A percentile compares a stretch with the other conserved stretches of the same genome.
phyloP scores from a whole-genome alignment of 495 filamentous ascomycete species.

The Penicillium robsamsonii region DNA sequence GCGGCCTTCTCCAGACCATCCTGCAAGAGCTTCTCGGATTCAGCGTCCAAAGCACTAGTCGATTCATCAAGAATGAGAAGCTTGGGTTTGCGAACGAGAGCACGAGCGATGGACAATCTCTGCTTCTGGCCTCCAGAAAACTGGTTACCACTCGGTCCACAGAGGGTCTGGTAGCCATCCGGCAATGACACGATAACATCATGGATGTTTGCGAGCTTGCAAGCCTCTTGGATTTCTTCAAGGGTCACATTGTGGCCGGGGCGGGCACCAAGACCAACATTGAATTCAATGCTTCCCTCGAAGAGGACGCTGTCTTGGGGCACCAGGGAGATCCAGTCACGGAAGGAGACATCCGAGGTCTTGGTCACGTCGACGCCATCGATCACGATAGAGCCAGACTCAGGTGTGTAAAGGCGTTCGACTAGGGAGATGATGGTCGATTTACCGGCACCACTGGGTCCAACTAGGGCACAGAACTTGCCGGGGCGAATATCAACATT shows the following conservation, averaged over 20 bases:
- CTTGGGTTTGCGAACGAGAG: constrained; percentile 67
- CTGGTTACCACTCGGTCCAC: constrained; percentile 59
- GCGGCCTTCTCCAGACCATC: constrained; percentile 62
- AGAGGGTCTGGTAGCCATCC: constrained; percentile 62
- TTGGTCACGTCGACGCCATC: constrained; percentile 44
- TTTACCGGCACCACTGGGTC: constrained; percentile 58
- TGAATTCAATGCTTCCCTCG: constrained; percentile 53
- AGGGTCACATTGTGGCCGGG: constrained; percentile 39
- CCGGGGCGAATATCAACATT: constrained; percentile 52
- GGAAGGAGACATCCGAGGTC: constrained; percentile 36
- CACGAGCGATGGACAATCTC: constrained; percentile 70
- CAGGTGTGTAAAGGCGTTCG: constrained; percentile 55
- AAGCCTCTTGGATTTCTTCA: constrained; percentile 55
- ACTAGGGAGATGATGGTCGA: constrained; percentile 56
- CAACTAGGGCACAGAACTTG: constrained; percentile 57
- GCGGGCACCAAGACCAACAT: constrained; percentile 51
- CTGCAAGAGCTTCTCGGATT: constrained; percentile 70
- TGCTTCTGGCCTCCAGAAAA: constrained; percentile 80
- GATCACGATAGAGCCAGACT: constrained; percentile 40
- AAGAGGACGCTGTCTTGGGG: constrained; percentile 56
- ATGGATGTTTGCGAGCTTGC: constrained; percentile 58
- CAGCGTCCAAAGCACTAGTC: constrained; percentile 70
- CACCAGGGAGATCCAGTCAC: constrained; percentile 51
- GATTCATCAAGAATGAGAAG: constrained; percentile 78
- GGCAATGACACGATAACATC: constrained; percentile 55